Evolutionary conservation across 2,329 filamentous ascomycete species (phyloP), one percentile per base, ranked within the genome.

Genomic region (Trichophyton rubrum): DNA sequence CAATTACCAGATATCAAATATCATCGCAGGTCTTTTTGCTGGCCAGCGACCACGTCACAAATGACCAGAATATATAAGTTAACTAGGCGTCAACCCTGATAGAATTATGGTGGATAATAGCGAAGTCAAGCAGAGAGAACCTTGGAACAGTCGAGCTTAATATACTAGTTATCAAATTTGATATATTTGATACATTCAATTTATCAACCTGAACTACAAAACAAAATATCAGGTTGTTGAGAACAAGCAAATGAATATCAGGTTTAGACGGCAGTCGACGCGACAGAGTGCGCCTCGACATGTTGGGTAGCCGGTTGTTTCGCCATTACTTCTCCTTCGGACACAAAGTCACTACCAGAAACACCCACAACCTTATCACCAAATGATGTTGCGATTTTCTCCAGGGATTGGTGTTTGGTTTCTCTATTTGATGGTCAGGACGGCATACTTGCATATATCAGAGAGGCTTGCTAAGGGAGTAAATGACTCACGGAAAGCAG

Each of bases 331-430:
- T 33, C 51, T 13, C 51, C 7, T 35, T 33, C 51, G 11, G 51
- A 6, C 13, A 2, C 51, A 35, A n/a, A 27, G 9, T 33, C 22
- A 17, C 41, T 20, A 3, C n/a, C 3, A n/a, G 24, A 30, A 22
- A 30, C 24, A 15, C 8, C 17, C 5, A 79, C 72, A 4, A 79
- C 74, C 43, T 72, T 71, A 61, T 79, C 78, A 27, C 78, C 77
- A 62, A 80, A 80, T 0, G 77, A 72, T 1, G 75, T 75, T 0
- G 78, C 77, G 59, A 79, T 77, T 64, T 79, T 77, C 65, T 80
- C 77, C 0, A 79, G 70, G 0, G 76, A 77, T 65, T 78, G 77
- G 41, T 73, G 71, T 59, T 75, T 78, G 0, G 78, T 80, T 65
- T 79, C 78, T 11, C 74, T 75, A 24, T 41, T 57, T 15, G 15